phyloP scores from a whole-genome alignment of 306 rosid species.

The Gillenia trifoliata region DNA sequence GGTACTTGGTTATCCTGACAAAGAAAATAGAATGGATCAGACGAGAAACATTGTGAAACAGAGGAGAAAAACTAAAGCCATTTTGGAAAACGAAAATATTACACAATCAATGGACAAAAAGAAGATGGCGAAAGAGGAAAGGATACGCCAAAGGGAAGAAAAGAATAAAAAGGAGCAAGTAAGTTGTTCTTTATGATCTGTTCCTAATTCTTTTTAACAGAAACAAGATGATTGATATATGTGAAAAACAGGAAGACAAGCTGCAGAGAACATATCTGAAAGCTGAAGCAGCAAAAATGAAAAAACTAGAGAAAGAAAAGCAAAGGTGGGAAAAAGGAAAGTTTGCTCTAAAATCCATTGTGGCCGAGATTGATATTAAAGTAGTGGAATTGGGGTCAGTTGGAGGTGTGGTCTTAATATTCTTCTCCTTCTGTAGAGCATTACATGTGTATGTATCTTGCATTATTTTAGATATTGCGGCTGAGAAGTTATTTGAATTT shows the following conservation, averaged over 20 bases:
- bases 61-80: slow-evolving; percentile 27
- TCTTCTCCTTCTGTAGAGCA: background rate
- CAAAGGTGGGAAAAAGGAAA: slow-evolving; percentile 89
- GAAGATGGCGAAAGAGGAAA: slow-evolving; percentile 75
- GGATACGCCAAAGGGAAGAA: slow-evolving; percentile 64
- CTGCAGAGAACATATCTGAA: slow-evolving; percentile 68
- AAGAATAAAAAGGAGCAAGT: slow-evolving; percentile 68
- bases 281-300: slow-evolving; percentile 80
- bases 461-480: background rate
- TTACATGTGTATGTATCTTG: background rate
- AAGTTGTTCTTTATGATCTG: slow-evolving; percentile 27
- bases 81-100: slow-evolving; percentile 14
- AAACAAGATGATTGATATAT: slow-evolving; percentile 20
- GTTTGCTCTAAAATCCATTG: slow-evolving; percentile 70
- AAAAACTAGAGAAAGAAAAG: slow-evolving; percentile 72
- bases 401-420: slow-evolving; percentile 57
- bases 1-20: slow-evolving; percentile 32
- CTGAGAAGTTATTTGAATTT: slow-evolving; percentile 13
- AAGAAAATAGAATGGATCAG: slow-evolving; percentile 41
- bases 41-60: slow-evolving; percentile 25
- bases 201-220: slow-evolving; percentile 8
- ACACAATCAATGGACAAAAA: slow-evolving; percentile 36
- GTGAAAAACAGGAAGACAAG: slow-evolving; percentile 67
- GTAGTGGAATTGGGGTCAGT: slow-evolving; percentile 80
- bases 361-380: slow-evolving; percentile 81